Base-by-base conservation (phyloP, 2,329 filamentous ascomycete species). In the Neofusicoccum sp. region DNA sequence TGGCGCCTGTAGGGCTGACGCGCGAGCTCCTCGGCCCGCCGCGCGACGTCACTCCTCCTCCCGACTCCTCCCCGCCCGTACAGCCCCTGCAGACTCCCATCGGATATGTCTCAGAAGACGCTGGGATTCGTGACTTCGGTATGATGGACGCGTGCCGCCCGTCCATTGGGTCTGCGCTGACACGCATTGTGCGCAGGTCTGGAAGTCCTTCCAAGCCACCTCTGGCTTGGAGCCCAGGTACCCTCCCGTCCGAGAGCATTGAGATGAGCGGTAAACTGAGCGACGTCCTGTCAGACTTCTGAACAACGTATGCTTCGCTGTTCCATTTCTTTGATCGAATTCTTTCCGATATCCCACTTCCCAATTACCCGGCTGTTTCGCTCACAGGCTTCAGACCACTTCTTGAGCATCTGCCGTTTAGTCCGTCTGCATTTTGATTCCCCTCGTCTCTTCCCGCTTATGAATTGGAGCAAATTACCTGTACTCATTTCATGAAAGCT, bases 161-260 rank as follows among this genome's bases (percentile, higher is more conserved):
- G 56, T 31, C 8, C 62, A 60, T 28, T 33, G 41, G 16, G 4
- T 41, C n/a, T 54, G 41, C 61, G 33, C 28, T 63, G 66, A 74
- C 36, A 76, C 58, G 51, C 20, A 58, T 58, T 51, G 40, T 62
- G 16, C 62, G 16, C 58, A 95, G 91, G 91, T 96, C 48, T 84
- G 91, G 80, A 89, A 89, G 73, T 93, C 90, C 1, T 97, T 97
- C 75, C 86, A 90, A 78, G 84, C 85, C 66, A 89, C 91, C 65
- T 96, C 92, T 4, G 93, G 93, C 6, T 78, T 98, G 20, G 93
- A 97, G 75, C 91, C 91, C 73, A 89, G 90, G 93, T 96, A 79
- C 7, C 34, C 28, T 28, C 47, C 38, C 24, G 16, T 56, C 16
- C n/a, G n/a, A n/a, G 53, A 34, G 12, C 41, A 33, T 31, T 24